Base-by-base conservation (phyloP, 2,329 filamentous ascomycete genomes). In the Talaromyces sp. region DNA sequence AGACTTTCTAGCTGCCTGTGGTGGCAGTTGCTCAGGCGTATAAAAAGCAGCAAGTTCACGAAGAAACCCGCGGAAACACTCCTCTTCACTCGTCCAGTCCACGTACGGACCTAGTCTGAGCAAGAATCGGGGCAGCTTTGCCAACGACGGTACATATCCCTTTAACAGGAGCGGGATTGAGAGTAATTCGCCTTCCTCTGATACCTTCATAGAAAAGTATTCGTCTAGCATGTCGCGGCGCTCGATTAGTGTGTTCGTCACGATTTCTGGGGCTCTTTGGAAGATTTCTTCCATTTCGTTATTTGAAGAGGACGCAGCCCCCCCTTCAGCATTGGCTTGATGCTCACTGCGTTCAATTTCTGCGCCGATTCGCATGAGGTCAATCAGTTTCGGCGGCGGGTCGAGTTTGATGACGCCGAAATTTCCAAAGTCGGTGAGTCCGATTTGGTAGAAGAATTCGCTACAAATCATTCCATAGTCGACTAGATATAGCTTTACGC, bases 361-460 rank as follows among this genome's bases (percentile, higher is more conserved):
- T 1, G 89, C 91, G 1, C 88, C 94, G 49, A 96, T 85, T 13
- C 81, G 79, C 15, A 99, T 83, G 6, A 98, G 77, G 64, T 90
- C 87, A 4, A 83, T 80, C 5, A 99, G 79, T 65, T 87, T 83
- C 0, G 97, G 84, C 0, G 92, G 85, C 2, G 92, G 91, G 58
- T 88, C 86, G 71, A 99, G 92, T 11, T 86, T 87, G 66, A 99
- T 93, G 25, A 83, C 78, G 2, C 95, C 95, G 73, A 97, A 97
- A 75, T 99, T 99, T 1, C 90, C 92, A 78, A 99, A 99, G 73
- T 99, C 93, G 0, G 93, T 96, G 41, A 99, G 85, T 0, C 93
- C 94, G 22, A 98, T 81, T 78, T 99, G 95, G 79, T 99, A 99
- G 76, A 98, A 96, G 76, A 94, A 96, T 71, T 98, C 94, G 67